A percentile compares a stretch with the other conserved stretches of the same genome.
These are phyloP conservation scores for Backusella luteola DNA, from an alignment of 192 early-diverging fungal species.

Conservation along the genomic window DNA sequence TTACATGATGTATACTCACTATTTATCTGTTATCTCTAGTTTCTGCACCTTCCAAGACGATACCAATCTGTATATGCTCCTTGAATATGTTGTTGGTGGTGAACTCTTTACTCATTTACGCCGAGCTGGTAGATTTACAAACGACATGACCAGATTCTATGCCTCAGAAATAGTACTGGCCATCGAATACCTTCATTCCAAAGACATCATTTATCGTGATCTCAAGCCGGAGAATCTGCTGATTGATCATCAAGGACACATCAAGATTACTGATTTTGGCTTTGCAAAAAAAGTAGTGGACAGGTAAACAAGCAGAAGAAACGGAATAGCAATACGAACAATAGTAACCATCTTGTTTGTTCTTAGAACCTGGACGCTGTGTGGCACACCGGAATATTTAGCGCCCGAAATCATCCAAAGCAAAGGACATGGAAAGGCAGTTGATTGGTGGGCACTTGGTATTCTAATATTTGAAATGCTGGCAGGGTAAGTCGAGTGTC, in stretches of 20 bases:
- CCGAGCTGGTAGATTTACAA: slow-evolving; percentile 86
- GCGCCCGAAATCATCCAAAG: slow-evolving; percentile 97
- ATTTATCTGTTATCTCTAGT: slow-evolving; percentile 33
- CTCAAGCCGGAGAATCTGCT: slow-evolving; percentile 91
- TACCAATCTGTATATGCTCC: slow-evolving; percentile 89
- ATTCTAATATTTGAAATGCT: slow-evolving; percentile 99
- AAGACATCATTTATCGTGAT: slow-evolving; percentile 97
- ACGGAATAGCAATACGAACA: neutral
- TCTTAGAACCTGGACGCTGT: slow-evolving; percentile 93
- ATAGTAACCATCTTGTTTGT: slow-evolving; percentile 9
- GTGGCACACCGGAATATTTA: slow-evolving; percentile 97
- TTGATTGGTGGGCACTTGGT: slow-evolving; percentile 99
- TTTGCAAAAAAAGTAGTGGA: slow-evolving; percentile 90
- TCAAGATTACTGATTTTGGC: slow-evolving; percentile 98
- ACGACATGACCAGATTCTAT: slow-evolving; percentile 95
- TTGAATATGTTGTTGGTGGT: slow-evolving; percentile 95
- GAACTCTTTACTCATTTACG: slow-evolving; percentile 97
- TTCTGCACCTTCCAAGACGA: slow-evolving; percentile 97
- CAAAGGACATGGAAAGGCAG: slow-evolving; percentile 95
- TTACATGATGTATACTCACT: neutral
- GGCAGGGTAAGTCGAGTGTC: slow-evolving; percentile 62
- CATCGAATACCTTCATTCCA: slow-evolving; percentile 89
- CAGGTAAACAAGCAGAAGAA: slow-evolving; percentile 32
- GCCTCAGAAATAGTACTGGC: slow-evolving; percentile 95
- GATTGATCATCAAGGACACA: slow-evolving; percentile 84